Percentiles rank a stretch among this genome's conserved stretches.
Evolutionary conservation across 2,329 filamentous ascomycete genomes (phyloP).

Genomic region (Diaporthe nobilis): DNA sequence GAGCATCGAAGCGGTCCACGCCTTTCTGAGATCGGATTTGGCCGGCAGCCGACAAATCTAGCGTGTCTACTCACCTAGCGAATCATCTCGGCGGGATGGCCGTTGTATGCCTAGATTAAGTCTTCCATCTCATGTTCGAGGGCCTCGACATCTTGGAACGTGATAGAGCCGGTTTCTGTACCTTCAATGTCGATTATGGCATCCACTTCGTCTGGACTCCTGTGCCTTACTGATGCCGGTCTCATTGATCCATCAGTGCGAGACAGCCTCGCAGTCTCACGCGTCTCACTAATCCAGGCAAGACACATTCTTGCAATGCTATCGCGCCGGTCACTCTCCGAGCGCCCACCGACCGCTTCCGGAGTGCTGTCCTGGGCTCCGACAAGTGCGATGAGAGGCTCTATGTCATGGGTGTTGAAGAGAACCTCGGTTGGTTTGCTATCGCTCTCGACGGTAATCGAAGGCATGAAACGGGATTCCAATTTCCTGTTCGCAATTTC

Average conservation of each 20-base stretch:
- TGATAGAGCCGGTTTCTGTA: neutral
- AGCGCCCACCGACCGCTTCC: neutral
- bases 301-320: neutral
- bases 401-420: neutral
- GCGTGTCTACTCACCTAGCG: neutral
- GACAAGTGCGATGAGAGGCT: neutral
- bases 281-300: neutral
- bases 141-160: neutral
- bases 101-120: neutral
- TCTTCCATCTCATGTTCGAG: conserved; percentile 4
- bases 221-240: neutral
- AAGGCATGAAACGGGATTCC: neutral
- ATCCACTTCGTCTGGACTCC: neutral
- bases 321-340: neutral
- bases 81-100: neutral
- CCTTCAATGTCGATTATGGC: neutral
- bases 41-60: neutral
- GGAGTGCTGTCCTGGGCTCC: neutral
- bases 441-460: neutral
- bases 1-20: neutral
- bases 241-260: neutral
- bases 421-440: neutral
- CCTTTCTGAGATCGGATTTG: neutral
- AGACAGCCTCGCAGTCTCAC: neutral
- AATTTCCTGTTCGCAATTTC: conserved; percentile 13